Conservation (phyloP, 176 grass and related monocot species). For the Chloris gayana region DNA sequence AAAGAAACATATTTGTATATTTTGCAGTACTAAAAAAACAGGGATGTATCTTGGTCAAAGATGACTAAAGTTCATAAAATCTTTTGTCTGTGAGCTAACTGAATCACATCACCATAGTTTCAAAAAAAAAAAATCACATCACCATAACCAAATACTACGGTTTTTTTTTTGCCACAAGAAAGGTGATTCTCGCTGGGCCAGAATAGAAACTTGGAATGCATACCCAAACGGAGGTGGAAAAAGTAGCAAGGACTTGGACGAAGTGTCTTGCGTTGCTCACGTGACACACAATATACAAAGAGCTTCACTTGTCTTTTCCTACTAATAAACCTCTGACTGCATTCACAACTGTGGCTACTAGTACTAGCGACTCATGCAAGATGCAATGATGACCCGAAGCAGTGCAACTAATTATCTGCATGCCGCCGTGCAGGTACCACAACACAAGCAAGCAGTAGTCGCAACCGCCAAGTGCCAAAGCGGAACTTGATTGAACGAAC, state of each 20-base stretch:
- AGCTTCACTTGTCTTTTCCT: slow-evolving; percentile 1
- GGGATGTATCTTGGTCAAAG: too few relatives aligned
- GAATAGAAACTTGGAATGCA: too few relatives aligned
- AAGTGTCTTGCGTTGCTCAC: background rate
- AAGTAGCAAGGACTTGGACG: background rate
- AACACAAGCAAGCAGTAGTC: too few relatives aligned
- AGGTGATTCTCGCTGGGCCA: too few relatives aligned
- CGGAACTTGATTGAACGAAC: background rate
- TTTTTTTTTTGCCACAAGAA: too few relatives aligned
- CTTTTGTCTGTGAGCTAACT: too few relatives aligned
- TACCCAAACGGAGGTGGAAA: background rate
- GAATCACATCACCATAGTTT: too few relatives aligned
- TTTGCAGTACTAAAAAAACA: too few relatives aligned
- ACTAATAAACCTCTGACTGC: background rate
- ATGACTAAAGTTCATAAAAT: too few relatives aligned
- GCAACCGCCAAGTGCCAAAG: background rate
- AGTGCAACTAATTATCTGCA: background rate
- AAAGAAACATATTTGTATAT: too few relatives aligned
- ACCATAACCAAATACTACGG: too few relatives aligned
- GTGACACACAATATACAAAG: background rate
- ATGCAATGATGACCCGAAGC: slow-evolving; percentile 12
- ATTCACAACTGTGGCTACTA: background rate
- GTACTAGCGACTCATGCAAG: background rate
- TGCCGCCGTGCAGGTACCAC: background rate
- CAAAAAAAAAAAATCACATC: too few relatives aligned